phyloP scores from a whole-genome alignment of 1,284 basidiomycete species.

The Caloboletus firmus region DNA sequence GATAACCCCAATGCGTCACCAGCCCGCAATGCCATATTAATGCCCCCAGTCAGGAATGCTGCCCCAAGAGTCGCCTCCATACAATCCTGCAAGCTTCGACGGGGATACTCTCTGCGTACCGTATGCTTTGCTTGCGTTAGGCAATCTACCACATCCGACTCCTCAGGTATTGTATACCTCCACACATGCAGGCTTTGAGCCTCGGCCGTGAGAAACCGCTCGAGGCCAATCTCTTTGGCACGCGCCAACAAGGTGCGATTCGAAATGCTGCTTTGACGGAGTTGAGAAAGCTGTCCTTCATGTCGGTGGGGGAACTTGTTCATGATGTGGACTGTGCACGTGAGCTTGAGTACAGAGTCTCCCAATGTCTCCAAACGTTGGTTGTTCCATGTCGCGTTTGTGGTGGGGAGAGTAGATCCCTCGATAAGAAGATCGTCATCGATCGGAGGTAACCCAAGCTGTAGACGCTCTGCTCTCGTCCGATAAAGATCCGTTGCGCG shows the following conservation, averaged over 20 bases:
- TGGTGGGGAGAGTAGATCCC: conserved; percentile 70
- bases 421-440: conserved; percentile 59
- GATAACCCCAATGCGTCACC: conserved; percentile 66
- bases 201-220: conserved; percentile 64
- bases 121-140: conserved; percentile 31
- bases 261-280: conserved; percentile 63
- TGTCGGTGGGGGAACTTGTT: conserved; percentile 72
- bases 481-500: conserved; percentile 66
- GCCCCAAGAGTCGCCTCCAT: conserved; percentile 83
- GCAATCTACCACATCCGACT: conserved; percentile 33
- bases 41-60: conserved; percentile 66
- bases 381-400: conserved; percentile 66
- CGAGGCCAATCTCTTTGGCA: conserved; percentile 63
- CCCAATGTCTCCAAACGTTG: conserved; percentile 84
- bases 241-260: conserved; percentile 68
- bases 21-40: conserved; percentile 62
- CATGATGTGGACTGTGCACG: conserved; percentile 72
- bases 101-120: conserved; percentile 46
- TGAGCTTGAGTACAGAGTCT: conserved; percentile 77
- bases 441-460: conserved; percentile 61
- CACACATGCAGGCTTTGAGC: conserved; percentile 55
- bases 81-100: conserved; percentile 78
- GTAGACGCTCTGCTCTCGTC: conserved; percentile 47
- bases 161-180: conserved; percentile 51
- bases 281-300: conserved; percentile 73